phyloP scores from a whole-genome alignment of 1,139 yeast genomes.

The Lipomyces yarrowii region DNA sequence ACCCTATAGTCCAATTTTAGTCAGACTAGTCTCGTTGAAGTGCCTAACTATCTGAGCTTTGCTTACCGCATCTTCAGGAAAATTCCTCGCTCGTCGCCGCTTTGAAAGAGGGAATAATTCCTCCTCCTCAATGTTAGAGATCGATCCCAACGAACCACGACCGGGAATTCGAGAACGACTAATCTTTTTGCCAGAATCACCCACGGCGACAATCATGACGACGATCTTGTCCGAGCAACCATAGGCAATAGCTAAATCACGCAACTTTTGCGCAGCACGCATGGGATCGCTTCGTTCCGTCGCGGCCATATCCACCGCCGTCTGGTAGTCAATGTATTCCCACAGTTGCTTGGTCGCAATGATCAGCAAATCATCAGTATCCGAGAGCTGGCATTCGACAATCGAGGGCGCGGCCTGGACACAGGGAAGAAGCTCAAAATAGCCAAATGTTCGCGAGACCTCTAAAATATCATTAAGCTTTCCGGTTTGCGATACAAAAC shows the following conservation, averaged over 20 bases:
- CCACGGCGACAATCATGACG: conserved; percentile 76
- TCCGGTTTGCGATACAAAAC: conserved; percentile 84
- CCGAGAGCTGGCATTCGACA: conserved; percentile 59
- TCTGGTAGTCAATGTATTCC: conserved; percentile 80
- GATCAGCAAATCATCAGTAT: conserved; percentile 82
- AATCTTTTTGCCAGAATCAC: conserved; percentile 37
- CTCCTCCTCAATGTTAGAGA: conserved; percentile 49
- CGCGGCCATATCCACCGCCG: conserved; percentile 88
- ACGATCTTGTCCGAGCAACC: conserved; percentile 85
- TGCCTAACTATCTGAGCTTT: background rate
- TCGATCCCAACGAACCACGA: conserved; percentile 15
- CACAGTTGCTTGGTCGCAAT: conserved; percentile 83
- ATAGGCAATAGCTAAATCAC: conserved; percentile 93
- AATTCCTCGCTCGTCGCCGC: conserved; percentile 53
- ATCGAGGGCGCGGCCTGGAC: conserved; percentile 88
- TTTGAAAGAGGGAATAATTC: conserved; percentile 52
- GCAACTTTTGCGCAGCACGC: conserved; percentile 87
- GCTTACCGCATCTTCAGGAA: conserved; percentile 55
- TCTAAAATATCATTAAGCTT: conserved; percentile 79
- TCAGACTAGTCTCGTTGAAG: background rate
- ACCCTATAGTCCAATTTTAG: background rate
- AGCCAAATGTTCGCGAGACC: conserved; percentile 88
- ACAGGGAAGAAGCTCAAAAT: conserved; percentile 79
- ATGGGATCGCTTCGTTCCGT: conserved; percentile 82
- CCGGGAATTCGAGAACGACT: conserved; percentile 21